Evolutionary conservation across 2,329 filamentous ascomycete species (phyloP), one percentile per base, ranked within the genome.

Genomic region (Neofusicoccum sp.): DNA sequence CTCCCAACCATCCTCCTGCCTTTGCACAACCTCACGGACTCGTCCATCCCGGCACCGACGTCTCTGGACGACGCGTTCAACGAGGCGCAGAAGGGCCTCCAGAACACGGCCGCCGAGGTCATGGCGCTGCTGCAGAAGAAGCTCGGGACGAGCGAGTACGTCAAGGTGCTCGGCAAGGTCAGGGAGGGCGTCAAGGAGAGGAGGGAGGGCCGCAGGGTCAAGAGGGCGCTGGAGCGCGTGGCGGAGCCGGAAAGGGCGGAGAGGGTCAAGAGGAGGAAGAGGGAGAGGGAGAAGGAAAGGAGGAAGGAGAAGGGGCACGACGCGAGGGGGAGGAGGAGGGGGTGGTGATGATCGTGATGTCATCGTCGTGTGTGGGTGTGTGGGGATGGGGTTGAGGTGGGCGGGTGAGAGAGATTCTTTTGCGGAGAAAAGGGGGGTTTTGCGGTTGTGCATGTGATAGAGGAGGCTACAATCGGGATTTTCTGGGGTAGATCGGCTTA

Each of bases 201-300:
- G 69, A 82, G 95, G 66, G 86, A 91, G 71, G 85, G 87, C 69
- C 81, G 96, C 65, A 86, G 89, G 58, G 85, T 83, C 65, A 99
- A 99, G 84, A 85, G 95, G 69, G 90, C 91, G 76, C 90, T 98
- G 65, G 93, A 96, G 72, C 90, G 90, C 9, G 87, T 99, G 26
- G 84, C 84, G 53, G 85, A 89, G 70, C 95, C 95, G 1, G 93
- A 95, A 77, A 88, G 82, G 71, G 86, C 87, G 68, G 90, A 87
- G 30, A 81, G 83, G 70, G 87, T 89, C 67, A 97, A 97, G 86
- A 86, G 84, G 72, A 90, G 88, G 79, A 92, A 89, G 80, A 83
- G 89, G 64, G 91, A 95, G 72, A 86, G 70, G 7, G 67, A 68
- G 64, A 73, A 68, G 63, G 68, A 67, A 6, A 73, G 69, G 64